These are phyloP conservation scores for Aspergillus biplanus DNA, from an alignment of 495 filamentous ascomycete species.

Conservation along the genomic window DNA sequence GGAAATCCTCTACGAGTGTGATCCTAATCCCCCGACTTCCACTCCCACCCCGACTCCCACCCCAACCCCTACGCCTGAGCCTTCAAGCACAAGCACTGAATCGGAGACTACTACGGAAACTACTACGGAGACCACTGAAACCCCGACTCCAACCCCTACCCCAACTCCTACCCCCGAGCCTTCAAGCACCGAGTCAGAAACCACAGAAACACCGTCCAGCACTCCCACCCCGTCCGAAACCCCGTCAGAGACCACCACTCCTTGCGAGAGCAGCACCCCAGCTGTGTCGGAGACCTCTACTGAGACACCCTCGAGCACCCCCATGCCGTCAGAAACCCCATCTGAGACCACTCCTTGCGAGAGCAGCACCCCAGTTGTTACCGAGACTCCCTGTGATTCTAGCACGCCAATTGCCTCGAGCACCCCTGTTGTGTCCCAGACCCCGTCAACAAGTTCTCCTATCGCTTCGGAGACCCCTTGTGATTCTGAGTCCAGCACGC, in stretches of 20 bases:
- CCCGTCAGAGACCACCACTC: neutral
- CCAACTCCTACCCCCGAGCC: too few relatives aligned
- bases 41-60: slow-evolving; percentile 25
- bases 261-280: neutral
- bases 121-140: slow-evolving; percentile 3
- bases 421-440: slow-evolving; percentile 1
- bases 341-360: neutral
- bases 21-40: slow-evolving; percentile 32
- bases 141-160: slow-evolving; percentile 1
- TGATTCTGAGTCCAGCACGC: neutral
- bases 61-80: slow-evolving; percentile 21
- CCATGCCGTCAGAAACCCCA: neutral
- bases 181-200: neutral
- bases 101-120: neutral
- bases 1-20: slow-evolving; percentile 40
- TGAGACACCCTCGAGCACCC: too few relatives aligned
- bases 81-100: neutral
- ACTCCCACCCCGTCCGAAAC: neutral
- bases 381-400: neutral
- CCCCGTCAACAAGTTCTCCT: neutral
- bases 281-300: too few relatives aligned
- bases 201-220: neutral
- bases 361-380: slow-evolving; percentile 2
- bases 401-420: neutral
- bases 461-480: slow-evolving; percentile 6